Base-by-base conservation (phyloP, 257 asterid genomes). In the Coffea eugenioides region DNA sequence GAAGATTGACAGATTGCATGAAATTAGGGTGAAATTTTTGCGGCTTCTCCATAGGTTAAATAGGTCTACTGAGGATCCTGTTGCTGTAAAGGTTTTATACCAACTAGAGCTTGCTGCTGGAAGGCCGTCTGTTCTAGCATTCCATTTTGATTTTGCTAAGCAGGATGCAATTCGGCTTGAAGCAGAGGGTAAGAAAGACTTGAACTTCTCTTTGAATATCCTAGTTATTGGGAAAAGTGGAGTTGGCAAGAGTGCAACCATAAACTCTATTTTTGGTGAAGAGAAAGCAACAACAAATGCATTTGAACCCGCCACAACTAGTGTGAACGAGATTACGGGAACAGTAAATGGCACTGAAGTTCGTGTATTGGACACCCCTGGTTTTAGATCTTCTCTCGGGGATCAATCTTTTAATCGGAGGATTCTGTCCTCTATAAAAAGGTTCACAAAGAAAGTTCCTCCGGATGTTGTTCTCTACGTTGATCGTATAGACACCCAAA, bases 191-290 rank as follows among this genome's bases (percentile, higher is more conserved):
- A 83, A 79, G 57, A 78, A 79, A 48, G 75, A 80, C 70, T 74
- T 69, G 74, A 81, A 80, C 52, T 85, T 86, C 72, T 81, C 89
- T 15, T 71, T 94, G 64, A 86, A 83, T 81, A 79, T 93, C 78
- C 83, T 93, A 70, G 94, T 94, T 79, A 89, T 94, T 59, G 98
- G 98, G 23, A 94, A 91, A 88, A 88, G 96, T 27, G 98, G 98
- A 75, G 97, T 92, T 82, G 98, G 98, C 69, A 94, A 94, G 84
- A 94, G 98, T 79, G 93, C 98, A 25, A 92, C 97, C n/a, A 85
- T 94, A 83, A 94, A 93, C 83, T 91, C 98, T 68, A 87, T 94
- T 72, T 89, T 93, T 62, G 90, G 94, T 25, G 94, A 90, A 84
- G 81, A 73, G 73, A 88, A 80, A 85, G 79, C 90, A 41, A 81